Evolutionary conservation across 1,284 basidiomycete genomes (phyloP).

Genomic region (Macrocystidia cucumis): DNA sequence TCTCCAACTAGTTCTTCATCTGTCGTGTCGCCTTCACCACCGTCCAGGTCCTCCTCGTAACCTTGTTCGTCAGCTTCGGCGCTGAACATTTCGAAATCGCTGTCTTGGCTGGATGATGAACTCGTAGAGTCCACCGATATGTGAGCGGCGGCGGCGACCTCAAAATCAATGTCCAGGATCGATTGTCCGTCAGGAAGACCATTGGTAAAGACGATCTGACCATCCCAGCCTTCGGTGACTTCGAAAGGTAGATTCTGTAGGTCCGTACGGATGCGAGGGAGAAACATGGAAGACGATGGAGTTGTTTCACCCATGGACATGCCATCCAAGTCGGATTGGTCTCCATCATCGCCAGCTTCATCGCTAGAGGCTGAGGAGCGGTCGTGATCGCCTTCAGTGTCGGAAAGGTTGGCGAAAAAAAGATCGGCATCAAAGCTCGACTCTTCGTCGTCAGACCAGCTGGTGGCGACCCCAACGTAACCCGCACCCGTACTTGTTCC

Average conservation of each 20-base stretch:
- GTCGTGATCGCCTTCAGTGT: conserved; percentile 28
- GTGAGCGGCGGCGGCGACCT: conserved; percentile 40
- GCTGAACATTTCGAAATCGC: conserved; percentile 35
- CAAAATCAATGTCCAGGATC: conserved; percentile 50
- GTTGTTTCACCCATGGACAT: conserved; percentile 21
- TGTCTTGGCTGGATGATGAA: conserved; percentile 23
- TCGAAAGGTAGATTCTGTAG: conserved; percentile 44
- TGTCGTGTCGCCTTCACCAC: conserved; percentile 57
- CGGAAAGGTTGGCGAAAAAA: conserved; percentile 69
- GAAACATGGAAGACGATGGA: conserved; percentile 24
- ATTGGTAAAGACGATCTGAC: conserved; percentile 62
- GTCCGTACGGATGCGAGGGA: too few species aligned
- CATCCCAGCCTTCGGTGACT: conserved; percentile 64
- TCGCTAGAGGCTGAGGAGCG: conserved; percentile 24
- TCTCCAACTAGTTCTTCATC: conserved; percentile 75
- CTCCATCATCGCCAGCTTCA: conserved; percentile 31
- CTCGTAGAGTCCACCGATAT: conserved; percentile 26
- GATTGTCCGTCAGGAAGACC: conserved; percentile 43
- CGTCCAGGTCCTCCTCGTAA: conserved; percentile 35
- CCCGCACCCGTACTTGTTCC: conserved; percentile 31
- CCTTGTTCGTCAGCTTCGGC: conserved; percentile 29
- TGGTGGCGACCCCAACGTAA: conserved; percentile 53
- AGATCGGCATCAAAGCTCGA: conserved; percentile 72
- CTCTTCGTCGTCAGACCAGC: conserved; percentile 72
- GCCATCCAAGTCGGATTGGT: conserved; percentile 33